Evolutionary conservation across 768 basidiomycete genomes (phyloP).

Genomic region (Lactarius indigo): DNA sequence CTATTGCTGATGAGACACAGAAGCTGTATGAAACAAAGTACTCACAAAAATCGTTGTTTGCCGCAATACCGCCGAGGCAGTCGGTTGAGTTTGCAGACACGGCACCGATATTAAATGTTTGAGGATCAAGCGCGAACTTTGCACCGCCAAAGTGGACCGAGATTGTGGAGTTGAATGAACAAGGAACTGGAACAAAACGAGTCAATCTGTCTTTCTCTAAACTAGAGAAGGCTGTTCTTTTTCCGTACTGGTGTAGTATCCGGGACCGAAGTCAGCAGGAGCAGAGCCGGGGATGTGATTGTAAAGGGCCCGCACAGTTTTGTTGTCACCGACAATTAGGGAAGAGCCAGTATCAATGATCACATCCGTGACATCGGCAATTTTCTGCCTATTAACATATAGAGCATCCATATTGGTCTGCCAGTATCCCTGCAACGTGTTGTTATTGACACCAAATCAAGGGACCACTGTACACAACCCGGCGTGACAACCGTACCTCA

Average conservation of each 20-base stretch:
- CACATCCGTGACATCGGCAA: background rate
- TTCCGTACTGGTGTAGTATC: background rate
- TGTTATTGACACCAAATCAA: background rate
- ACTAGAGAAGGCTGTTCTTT: background rate
- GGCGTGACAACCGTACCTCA: conserved; percentile 6
- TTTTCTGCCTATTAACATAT: conserved; percentile 1
- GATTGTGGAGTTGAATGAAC: conserved; percentile 25
- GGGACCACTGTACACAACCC: background rate
- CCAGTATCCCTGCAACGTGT: conserved; percentile 24
- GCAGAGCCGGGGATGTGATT: conserved; percentile 11
- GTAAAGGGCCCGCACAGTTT: conserved; percentile 16
- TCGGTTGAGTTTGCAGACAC: conserved; percentile 23
- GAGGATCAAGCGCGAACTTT: conserved; percentile 29
- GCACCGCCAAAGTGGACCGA: conserved; percentile 32
- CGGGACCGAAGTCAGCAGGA: background rate
- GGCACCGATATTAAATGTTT: conserved; percentile 30
- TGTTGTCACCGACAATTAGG: conserved; percentile 22
- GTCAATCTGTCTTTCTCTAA: background rate
- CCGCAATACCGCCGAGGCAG: conserved; percentile 25
- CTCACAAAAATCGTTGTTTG: background rate
- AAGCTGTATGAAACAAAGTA: background rate
- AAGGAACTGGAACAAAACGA: conserved; percentile 25
- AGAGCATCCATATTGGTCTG: conserved; percentile 22
- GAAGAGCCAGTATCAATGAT: conserved; percentile 29
- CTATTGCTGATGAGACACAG: background rate